These are phyloP conservation scores for Ceratocystis harringtonii DNA, from an alignment of 2,329 filamentous ascomycete genomes.

Conservation along the genomic window DNA sequence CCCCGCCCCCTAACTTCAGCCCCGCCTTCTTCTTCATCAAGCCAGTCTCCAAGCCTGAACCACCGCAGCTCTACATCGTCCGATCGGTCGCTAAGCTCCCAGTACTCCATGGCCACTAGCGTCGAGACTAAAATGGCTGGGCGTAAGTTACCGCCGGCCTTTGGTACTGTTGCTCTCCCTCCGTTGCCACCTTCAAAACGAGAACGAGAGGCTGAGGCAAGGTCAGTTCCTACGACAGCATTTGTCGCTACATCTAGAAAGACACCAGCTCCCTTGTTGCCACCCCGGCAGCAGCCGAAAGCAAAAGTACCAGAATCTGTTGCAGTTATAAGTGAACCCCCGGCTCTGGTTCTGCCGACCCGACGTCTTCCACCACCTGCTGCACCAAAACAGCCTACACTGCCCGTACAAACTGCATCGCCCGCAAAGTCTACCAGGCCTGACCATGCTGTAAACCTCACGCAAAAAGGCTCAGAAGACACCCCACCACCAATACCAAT, in stretches of 20 bases:
- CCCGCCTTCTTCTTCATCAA: background rate
- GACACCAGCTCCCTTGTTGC: constrained; percentile 3
- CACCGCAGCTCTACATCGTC: constrained; percentile 44
- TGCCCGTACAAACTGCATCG: background rate
- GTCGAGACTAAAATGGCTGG: constrained; percentile 27
- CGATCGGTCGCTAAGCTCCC: constrained; percentile 39
- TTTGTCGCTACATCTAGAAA: constrained; percentile 7
- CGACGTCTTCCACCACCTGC: constrained; percentile 30
- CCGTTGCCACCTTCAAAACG: constrained; percentile 40
- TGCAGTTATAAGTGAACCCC: background rate
- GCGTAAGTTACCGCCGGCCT: constrained; percentile 40
- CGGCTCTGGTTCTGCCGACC: constrained; percentile 18
- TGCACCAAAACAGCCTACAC: constrained; percentile 16
- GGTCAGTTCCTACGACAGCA: constrained; percentile 26
- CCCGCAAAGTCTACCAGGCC: background rate
- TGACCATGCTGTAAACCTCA: background rate
- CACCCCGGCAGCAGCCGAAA: background rate
- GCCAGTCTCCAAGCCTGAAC: constrained; percentile 17
- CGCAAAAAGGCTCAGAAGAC: constrained; percentile 21
- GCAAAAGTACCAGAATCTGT: background rate
- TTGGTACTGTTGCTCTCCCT: constrained; percentile 42
- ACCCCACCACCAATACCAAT: constrained; percentile 38
- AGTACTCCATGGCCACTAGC: constrained; percentile 37
- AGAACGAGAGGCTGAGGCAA: constrained; percentile 36
- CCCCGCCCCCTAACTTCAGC: background rate